Percentiles rank a stretch among this genome's conserved stretches.
These are phyloP conservation scores for Aspergillus kassunensis DNA, from an alignment of 495 filamentous ascomycete species.

Conservation along the genomic window DNA sequence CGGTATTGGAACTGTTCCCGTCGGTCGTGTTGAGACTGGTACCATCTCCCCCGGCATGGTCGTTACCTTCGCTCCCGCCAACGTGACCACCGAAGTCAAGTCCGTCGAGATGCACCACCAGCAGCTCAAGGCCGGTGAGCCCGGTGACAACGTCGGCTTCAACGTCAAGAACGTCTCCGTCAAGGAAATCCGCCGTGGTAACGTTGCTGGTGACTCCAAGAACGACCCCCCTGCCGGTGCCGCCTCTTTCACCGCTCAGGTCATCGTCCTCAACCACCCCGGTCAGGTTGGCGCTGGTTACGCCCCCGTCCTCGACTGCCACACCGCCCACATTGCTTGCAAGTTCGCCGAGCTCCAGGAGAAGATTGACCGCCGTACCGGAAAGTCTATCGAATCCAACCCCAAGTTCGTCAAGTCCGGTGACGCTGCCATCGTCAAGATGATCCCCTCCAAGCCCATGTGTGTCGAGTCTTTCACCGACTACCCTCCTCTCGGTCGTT, in stretches of 20 bases:
- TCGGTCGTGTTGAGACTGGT: conserved; percentile 99
- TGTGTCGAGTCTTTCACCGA: conserved; percentile 99
- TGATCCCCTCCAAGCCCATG: conserved; percentile 99
- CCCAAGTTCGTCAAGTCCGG: conserved; percentile 99
- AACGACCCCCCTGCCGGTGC: conserved; percentile 89
- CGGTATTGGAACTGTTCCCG: conserved; percentile 98
- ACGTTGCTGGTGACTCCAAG: conserved; percentile 99
- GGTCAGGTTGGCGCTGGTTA: conserved; percentile 99
- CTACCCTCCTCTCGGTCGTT: conserved; percentile 97
- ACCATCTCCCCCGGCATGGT: conserved; percentile 96
- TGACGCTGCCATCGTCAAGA: conserved; percentile 99
- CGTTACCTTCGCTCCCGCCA: conserved; percentile 80
- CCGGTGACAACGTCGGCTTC: conserved; percentile 99
- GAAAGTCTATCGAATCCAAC: conserved; percentile 84
- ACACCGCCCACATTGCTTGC: conserved; percentile 99
- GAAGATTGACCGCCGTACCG: conserved; percentile 99
- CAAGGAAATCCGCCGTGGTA: conserved; percentile 99
- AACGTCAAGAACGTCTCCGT: conserved; percentile 99
- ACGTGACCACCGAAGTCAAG: conserved; percentile 99
- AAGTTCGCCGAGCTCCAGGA: conserved; percentile 97
- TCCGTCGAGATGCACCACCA: conserved; percentile 99
- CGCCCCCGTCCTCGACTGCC: conserved; percentile 97
- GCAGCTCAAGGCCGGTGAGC: conserved; percentile 92
- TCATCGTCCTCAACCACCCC: conserved; percentile 99
- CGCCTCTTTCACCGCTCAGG: conserved; percentile 97